Evolutionary conservation across 2,329 filamentous ascomycete species (phyloP).

Genomic region (Fusarium sp.): DNA sequence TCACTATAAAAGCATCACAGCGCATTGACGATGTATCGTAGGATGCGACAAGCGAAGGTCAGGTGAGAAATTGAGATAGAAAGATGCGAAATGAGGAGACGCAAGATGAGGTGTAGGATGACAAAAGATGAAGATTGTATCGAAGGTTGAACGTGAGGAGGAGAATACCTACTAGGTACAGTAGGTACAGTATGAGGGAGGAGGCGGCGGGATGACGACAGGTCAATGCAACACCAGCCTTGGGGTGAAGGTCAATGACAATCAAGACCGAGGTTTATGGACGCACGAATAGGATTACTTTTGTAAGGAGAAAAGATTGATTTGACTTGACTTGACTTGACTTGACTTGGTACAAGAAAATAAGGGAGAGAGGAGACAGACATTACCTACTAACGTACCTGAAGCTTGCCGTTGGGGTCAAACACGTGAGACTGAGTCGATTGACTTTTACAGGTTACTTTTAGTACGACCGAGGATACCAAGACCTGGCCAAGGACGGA

Average conservation of each 20-base stretch:
- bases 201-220: slow-evolving; percentile 29
- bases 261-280: not conserved
- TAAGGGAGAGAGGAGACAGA: slow-evolving; percentile 12
- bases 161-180: not conserved
- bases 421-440: slow-evolving; percentile 30
- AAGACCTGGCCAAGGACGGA: not conserved
- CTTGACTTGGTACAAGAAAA: not conserved
- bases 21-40: slow-evolving; percentile 2
- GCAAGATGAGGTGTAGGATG: slow-evolving; percentile 5
- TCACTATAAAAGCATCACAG: slow-evolving; percentile 11
- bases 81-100: slow-evolving; percentile 1
- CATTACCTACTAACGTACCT: not conserved
- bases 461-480: slow-evolving; percentile 5
- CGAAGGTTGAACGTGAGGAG: not conserved
- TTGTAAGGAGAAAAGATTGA: slow-evolving; percentile 6
- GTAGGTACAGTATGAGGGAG: not conserved
- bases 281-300: slow-evolving; percentile 2
- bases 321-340: not conserved
- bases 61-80: not conserved
- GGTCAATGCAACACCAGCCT: slow-evolving; percentile 24
- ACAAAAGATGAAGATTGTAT: slow-evolving; percentile 10
- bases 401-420: slow-evolving; percentile 24
- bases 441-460: slow-evolving; percentile 14
- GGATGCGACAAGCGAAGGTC: not conserved
- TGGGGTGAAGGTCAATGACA: not conserved